phyloP scores from a whole-genome alignment of 2,329 filamentous ascomycete genomes.

The Fusarium cicatricum region DNA sequence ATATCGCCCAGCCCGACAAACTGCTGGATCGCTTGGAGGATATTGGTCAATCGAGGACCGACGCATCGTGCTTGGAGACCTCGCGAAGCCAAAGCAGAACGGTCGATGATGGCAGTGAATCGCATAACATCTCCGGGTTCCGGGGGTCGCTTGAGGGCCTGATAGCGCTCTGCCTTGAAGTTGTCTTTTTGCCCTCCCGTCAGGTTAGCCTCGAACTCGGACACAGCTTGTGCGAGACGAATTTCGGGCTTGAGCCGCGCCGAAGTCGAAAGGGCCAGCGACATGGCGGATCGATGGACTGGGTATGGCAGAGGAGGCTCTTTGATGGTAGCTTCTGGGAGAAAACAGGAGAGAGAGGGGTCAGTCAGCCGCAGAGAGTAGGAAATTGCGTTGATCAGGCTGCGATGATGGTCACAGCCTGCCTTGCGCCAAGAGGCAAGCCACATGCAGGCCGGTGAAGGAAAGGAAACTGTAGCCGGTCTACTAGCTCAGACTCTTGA shows the following conservation, averaged over 20 bases:
- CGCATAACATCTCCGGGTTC: conserved; percentile 49
- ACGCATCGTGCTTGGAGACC: conserved; percentile 43
- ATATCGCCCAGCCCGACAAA: conserved; percentile 52
- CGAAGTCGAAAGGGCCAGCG: no score
- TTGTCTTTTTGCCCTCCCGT: conserved; percentile 46
- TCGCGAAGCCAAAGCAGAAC: conserved; percentile 15
- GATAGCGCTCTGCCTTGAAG: conserved; percentile 37
- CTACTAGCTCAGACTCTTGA: no score
- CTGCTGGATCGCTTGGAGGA: conserved; percentile 52
- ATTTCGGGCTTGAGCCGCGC: conserved; percentile 45
- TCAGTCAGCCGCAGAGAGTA: no score
- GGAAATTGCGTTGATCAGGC: no score
- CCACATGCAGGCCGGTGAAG: no score
- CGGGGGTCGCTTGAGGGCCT: conserved; percentile 38
- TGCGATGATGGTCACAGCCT: no score
- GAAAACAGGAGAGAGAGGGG: no score
- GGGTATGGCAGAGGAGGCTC: no score
- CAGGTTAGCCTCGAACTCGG: conserved; percentile 50
- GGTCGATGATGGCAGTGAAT: conserved; percentile 50
- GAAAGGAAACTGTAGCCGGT: no score
- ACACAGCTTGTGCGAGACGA: conserved; percentile 52
- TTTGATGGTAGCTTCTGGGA: no score
- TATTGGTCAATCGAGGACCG: conserved; percentile 52
- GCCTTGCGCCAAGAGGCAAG: no score
- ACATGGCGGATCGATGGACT: no score